Percentiles rank a stretch among this genome's conserved stretches.
These are phyloP conservation scores for Ramalina peruviana DNA, from an alignment of 495 filamentous ascomycete species.

Conservation along the genomic window DNA sequence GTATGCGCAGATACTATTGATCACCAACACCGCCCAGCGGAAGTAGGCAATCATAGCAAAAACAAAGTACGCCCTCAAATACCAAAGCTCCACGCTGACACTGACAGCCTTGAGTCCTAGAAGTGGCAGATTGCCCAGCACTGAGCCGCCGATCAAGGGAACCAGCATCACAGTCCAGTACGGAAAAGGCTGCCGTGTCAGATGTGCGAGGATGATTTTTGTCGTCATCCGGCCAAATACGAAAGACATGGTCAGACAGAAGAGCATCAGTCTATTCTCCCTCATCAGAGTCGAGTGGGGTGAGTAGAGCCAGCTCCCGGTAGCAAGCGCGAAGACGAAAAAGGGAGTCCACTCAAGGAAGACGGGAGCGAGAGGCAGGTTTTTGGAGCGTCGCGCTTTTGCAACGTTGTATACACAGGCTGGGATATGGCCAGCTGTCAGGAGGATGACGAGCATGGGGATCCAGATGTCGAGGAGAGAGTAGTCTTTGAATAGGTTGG, in stretches of 20 bases:
- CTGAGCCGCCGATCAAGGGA: constrained; percentile 71
- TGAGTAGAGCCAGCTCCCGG: constrained; percentile 72
- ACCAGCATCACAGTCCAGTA: constrained; percentile 87
- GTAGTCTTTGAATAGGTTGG: constrained; percentile 44
- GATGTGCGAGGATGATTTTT: constrained; percentile 94
- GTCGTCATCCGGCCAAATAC: constrained; percentile 99
- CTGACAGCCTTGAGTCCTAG: constrained; percentile 48
- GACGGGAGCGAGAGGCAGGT: constrained; percentile 65
- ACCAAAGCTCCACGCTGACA: constrained; percentile 51
- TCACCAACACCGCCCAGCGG: constrained; percentile 84
- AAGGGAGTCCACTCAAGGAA: constrained; percentile 95
- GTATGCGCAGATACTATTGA: constrained; percentile 80
- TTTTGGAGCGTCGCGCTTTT: constrained; percentile 53
- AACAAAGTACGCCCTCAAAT: constrained; percentile 68
- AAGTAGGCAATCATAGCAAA: constrained; percentile 75
- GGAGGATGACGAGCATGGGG: constrained; percentile 51
- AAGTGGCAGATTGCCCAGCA: constrained; percentile 72
- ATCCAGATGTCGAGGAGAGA: constrained; percentile 82
- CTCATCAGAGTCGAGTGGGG: constrained; percentile 65
- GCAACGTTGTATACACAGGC: constrained; percentile 67
- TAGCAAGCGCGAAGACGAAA: constrained; percentile 57
- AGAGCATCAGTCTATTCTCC: constrained; percentile 79
- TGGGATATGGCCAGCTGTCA: constrained; percentile 73
- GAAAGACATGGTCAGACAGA: constrained; percentile 86
- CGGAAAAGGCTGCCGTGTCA: constrained; percentile 86